Evolutionary conservation across 192 early-diverging fungal species (phyloP).

Genomic region (Phlyctochytrium arcticum): DNA sequence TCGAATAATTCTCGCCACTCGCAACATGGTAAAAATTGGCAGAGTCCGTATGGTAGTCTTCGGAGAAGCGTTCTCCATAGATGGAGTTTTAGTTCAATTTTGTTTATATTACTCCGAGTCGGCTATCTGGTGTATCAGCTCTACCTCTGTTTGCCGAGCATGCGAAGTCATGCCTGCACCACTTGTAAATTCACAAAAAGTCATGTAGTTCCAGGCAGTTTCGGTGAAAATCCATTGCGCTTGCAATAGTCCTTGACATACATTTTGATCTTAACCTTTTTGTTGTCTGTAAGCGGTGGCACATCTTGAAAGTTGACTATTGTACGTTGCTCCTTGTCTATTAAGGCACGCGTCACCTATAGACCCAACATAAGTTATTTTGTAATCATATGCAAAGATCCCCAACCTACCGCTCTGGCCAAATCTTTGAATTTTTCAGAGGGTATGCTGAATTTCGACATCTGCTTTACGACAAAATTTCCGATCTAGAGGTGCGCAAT

Average conservation of each 20-base stretch:
- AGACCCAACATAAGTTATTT: too few relatives aligned
- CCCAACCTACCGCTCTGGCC: conserved; percentile 34
- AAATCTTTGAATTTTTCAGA: conserved; percentile 45
- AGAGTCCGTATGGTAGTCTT: too few relatives aligned
- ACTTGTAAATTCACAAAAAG: too few relatives aligned
- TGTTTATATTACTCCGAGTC: too few relatives aligned
- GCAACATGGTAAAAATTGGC: too few relatives aligned
- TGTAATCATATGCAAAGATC: background rate
- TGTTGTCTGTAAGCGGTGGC: conserved; percentile 18
- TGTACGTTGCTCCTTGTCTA: conserved; percentile 37
- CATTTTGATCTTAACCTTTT: conserved; percentile 30
- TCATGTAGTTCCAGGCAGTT: too few relatives aligned
- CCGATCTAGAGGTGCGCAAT: conserved; percentile 29
- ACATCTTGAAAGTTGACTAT: conserved; percentile 1
- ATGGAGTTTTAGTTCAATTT: too few relatives aligned
- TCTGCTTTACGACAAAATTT: conserved; percentile 33
- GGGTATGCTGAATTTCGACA: conserved; percentile 36
- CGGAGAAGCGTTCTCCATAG: too few relatives aligned
- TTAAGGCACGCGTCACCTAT: conserved; percentile 33
- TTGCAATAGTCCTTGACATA: conserved; percentile 27
- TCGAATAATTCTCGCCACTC: too few relatives aligned
- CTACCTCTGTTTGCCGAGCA: too few relatives aligned
- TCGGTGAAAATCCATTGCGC: background rate
- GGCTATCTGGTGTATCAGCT: too few relatives aligned
- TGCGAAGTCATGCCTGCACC: too few relatives aligned